These are phyloP conservation scores for Pseudogymnoascus sp. DNA, from an alignment of 2,329 filamentous ascomycete genomes.

Conservation along the genomic window DNA sequence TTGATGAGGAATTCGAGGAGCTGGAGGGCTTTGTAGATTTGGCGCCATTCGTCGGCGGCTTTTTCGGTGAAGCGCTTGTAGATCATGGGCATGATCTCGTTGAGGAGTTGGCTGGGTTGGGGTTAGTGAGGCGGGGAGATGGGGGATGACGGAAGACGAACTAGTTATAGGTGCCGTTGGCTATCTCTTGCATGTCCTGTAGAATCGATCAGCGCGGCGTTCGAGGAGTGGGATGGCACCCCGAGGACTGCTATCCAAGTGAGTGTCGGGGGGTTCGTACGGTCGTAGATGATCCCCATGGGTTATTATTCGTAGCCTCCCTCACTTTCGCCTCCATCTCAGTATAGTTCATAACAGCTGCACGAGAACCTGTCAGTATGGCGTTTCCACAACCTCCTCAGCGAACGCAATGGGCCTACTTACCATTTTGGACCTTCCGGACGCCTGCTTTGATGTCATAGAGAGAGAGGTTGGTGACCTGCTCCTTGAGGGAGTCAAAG, in stretches of 20 bases:
- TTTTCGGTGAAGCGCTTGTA: slow-evolving; percentile 99
- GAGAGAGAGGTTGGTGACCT: slow-evolving; percentile 64
- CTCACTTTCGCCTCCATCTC: slow-evolving; percentile 74
- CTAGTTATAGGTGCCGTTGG: slow-evolving; percentile 97
- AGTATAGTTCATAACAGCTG: slow-evolving; percentile 73
- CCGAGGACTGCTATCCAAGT: slow-evolving; percentile 15
- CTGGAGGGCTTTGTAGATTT: slow-evolving; percentile 98
- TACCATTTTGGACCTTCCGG: slow-evolving; percentile 72
- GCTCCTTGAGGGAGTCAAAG: slow-evolving; percentile 57
- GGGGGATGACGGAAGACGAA: slow-evolving; percentile 40
- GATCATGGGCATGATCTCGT: slow-evolving; percentile 99
- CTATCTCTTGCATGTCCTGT: slow-evolving; percentile 86
- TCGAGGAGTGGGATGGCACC: background rate
- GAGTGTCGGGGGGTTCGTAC: background rate
- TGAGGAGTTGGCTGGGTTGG: slow-evolving; percentile 72
- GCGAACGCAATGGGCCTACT: slow-evolving; percentile 20
- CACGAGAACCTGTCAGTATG: slow-evolving; percentile 21
- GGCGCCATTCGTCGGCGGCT: slow-evolving; percentile 94
- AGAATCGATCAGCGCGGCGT: background rate
- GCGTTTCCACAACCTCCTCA: slow-evolving; percentile 12
- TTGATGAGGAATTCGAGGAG: slow-evolving; percentile 95
- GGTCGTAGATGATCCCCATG: slow-evolving; percentile 77
- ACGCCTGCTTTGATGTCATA: slow-evolving; percentile 71
- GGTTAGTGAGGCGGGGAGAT: slow-evolving; percentile 15
- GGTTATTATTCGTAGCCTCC: slow-evolving; percentile 98